Percentiles rank a stretch among this genome's conserved stretches.
Conservation (phyloP, 2,329 filamentous ascomycete genomes). For the Cladophialophora chaetospira region DNA sequence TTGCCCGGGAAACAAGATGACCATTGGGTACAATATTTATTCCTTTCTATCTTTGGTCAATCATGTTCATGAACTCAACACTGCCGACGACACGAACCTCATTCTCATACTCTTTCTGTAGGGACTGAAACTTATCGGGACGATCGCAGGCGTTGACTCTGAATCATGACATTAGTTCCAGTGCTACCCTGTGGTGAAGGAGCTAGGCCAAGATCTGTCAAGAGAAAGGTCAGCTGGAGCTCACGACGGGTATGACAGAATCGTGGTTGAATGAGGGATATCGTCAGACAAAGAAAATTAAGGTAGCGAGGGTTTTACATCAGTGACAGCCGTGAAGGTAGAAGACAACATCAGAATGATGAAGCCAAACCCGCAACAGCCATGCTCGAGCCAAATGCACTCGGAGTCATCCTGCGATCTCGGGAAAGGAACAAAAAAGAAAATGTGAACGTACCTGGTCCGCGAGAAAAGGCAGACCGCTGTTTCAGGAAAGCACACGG, state of each 20-base stretch:
- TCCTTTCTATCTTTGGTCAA: slow-evolving; percentile 64
- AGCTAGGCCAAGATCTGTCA: slow-evolving; percentile 5
- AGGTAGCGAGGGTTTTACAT: slow-evolving; percentile 99
- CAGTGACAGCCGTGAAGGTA: slow-evolving; percentile 74
- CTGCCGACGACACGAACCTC: slow-evolving; percentile 68
- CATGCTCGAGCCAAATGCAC: slow-evolving; percentile 99
- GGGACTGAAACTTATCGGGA: slow-evolving; percentile 80
- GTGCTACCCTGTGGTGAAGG: not conserved
- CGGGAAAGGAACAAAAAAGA: slow-evolving; percentile 23
- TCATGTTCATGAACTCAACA: slow-evolving; percentile 39
- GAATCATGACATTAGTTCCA: slow-evolving; percentile 33
- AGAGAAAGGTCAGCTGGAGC: slow-evolving; percentile 7
- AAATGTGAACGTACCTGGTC: slow-evolving; percentile 16
- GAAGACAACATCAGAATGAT: slow-evolving; percentile 73
- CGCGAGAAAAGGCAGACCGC: too few relatives aligned
- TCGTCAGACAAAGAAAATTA: slow-evolving; percentile 82
- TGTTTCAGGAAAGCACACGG: slow-evolving; percentile 6
- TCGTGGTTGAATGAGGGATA: slow-evolving; percentile 13
- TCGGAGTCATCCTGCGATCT: slow-evolving; percentile 90
- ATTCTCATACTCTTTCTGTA: slow-evolving; percentile 79
- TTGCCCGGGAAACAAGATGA: slow-evolving; percentile 90
- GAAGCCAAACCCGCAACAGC: slow-evolving; percentile 60
- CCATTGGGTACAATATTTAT: slow-evolving; percentile 91
- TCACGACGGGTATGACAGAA: slow-evolving; percentile 13
- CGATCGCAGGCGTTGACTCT: slow-evolving; percentile 95